Percentiles rank a stretch among this genome's conserved stretches.
These are phyloP conservation scores for Elasticomyces elasticus DNA, from an alignment of 495 filamentous ascomycete species.

Conservation along the genomic window DNA sequence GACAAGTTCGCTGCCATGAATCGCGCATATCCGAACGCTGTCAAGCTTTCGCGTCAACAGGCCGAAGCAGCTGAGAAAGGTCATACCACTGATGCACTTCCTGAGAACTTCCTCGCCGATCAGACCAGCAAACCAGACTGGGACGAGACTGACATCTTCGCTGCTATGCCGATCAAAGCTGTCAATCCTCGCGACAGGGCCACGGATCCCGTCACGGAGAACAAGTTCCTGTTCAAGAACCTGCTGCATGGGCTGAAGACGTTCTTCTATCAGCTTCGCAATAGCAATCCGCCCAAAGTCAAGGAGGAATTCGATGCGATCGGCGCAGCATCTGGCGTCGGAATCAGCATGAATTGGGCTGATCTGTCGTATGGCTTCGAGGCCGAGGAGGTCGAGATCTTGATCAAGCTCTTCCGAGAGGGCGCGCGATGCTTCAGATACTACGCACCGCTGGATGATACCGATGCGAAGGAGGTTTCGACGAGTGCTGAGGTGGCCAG, in stretches of 20 bases:
- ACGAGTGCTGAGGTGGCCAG: conserved; percentile 68
- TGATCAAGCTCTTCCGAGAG: conserved; percentile 94
- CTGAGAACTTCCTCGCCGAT: conserved; percentile 76
- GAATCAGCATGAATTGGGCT: conserved; percentile 69
- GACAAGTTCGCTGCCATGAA: conserved; percentile 99
- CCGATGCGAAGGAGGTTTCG: conserved; percentile 62
- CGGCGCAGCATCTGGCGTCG: conserved; percentile 41
- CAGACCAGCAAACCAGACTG: conserved; percentile 73
- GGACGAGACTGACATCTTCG: conserved; percentile 97
- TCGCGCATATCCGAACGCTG: conserved; percentile 82
- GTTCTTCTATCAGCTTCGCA: conserved; percentile 88
- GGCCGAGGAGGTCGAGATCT: conserved; percentile 90
- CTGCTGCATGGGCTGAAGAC: conserved; percentile 96
- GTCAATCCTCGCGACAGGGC: conserved; percentile 85
- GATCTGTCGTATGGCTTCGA: conserved; percentile 96
- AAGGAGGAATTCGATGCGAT: conserved; percentile 52
- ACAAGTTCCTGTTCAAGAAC: conserved; percentile 97
- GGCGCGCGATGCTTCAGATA: conserved; percentile 93
- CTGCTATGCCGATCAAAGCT: conserved; percentile 89
- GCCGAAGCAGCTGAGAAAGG: conserved; percentile 18
- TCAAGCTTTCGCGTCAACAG: conserved; percentile 61
- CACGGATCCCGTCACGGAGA: conserved; percentile 89
- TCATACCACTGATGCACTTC: conserved; percentile 46
- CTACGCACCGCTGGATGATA: conserved; percentile 74
- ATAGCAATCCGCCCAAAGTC: conserved; percentile 59